phyloP scores from a whole-genome alignment of 345 rosid species.

The Diplotaxis tenuifolia region DNA sequence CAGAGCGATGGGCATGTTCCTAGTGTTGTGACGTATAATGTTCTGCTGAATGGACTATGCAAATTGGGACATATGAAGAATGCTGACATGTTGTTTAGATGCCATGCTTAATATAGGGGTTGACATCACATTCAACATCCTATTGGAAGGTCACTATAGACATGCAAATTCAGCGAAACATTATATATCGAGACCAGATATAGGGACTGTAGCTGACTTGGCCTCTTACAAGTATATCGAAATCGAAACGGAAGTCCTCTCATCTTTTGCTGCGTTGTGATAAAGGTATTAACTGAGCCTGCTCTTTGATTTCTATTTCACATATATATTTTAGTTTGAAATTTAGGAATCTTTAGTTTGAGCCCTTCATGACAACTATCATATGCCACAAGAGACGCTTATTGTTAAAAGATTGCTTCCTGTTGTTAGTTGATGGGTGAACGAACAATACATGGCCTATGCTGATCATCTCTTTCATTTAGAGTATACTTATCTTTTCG shows the following conservation, averaged over 20 bases:
- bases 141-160: conserved; percentile 68
- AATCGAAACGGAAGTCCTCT: not conserved
- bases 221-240: conserved; percentile 49
- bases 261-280: not conserved
- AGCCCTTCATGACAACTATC: not conserved
- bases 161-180: conserved; percentile 42
- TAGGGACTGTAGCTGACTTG: conserved; percentile 62
- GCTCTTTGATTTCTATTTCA: not conserved
- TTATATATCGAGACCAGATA: conserved; percentile 49
- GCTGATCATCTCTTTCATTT: not conserved
- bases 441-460: not conserved
- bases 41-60: conserved; percentile 71
- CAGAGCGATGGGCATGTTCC: conserved; percentile 57
- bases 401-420: not conserved
- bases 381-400: not conserved
- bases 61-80: conserved; percentile 73
- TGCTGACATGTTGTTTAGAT: conserved; percentile 63
- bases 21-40: conserved; percentile 71
- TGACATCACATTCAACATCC: conserved; percentile 68
- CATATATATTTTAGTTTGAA: not conserved
- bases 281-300: not conserved
- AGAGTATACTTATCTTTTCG: not conserved
- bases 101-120: conserved; percentile 69
- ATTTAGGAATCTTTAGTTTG: not conserved
- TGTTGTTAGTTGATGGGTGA: not conserved